phyloP scores from a whole-genome alignment of 2,329 filamentous ascomycete genomes.

The Ceratocystiopsis sp. region DNA sequence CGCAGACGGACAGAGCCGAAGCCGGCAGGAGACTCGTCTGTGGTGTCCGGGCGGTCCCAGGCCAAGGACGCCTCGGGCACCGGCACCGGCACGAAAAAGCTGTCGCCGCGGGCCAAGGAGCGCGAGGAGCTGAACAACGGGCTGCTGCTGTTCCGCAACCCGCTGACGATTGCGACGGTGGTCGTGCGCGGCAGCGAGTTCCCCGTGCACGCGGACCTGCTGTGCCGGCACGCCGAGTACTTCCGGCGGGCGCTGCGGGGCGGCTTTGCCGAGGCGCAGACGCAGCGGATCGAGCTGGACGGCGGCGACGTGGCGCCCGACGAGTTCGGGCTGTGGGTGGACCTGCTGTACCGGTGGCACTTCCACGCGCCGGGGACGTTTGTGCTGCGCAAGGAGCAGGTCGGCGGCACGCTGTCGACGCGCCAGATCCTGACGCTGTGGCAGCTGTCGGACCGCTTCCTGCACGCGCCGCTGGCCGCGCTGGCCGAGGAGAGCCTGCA shows the following conservation, averaged over 20 bases:
- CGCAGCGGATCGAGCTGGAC: constrained; percentile 9
- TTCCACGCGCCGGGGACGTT: constrained; percentile 6
- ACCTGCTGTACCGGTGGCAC: constrained; percentile 10
- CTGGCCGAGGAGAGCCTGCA: constrained; percentile 10
- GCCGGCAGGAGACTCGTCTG: no score
- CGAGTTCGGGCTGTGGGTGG: constrained; percentile 11
- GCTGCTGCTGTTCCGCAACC: constrained; percentile 6
- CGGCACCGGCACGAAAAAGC: neutral
- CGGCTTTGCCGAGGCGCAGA: constrained; percentile 8
- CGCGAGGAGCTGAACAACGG: constrained; percentile 3
- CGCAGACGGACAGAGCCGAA: no score
- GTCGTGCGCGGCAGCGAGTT: constrained; percentile 7
- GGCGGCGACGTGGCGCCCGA: constrained; percentile 6
- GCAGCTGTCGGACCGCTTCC: constrained; percentile 10
- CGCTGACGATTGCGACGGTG: constrained; percentile 7
- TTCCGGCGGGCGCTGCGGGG: constrained; percentile 10
- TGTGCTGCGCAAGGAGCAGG: constrained; percentile 10
- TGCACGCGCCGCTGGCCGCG: constrained; percentile 3
- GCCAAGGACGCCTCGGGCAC: no score
- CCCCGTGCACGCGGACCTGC: constrained; percentile 7
- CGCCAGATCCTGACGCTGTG: constrained; percentile 11
- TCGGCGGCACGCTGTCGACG: constrained; percentile 11
- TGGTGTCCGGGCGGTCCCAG: no score
- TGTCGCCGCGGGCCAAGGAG: constrained; percentile 2
- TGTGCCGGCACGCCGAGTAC: constrained; percentile 9